Base-by-base conservation (phyloP, 2,329 filamentous ascomycete genomes). In the Ascochyta rabiei region DNA sequence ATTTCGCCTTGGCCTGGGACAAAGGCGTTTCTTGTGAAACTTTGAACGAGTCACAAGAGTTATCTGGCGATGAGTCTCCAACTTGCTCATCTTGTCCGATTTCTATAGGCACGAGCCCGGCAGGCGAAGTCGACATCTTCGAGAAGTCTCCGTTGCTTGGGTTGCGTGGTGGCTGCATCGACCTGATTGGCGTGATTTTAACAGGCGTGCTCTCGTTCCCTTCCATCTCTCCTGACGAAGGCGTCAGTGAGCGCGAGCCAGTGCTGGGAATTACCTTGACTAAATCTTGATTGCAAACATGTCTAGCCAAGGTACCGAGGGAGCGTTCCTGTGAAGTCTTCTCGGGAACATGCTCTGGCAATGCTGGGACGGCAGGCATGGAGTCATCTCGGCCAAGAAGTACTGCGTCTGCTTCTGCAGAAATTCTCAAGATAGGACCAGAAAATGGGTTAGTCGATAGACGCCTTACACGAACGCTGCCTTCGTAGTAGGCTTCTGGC, bases 371-470 rank as follows among this genome's bases (percentile, higher is more conserved):
- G 9, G 56, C 57, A 35, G 63, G 57, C 1, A 56, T 39, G 3
- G 42, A 19, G 6, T 45, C 34, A 21, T 19, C 21, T 8, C 43
- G 42, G 18, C 65, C 67, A 13, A 66, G 48, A 18, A 72, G 39
- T 12, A 70, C 28, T 13, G 41, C 42, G 34, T 73, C 68, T n/a
- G 69, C 70, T 24, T 71, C 67, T 30, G 57, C 41, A 19, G 45
- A 48, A 16, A 72, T 68, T 4, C 34, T 71, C 12, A 71, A 41
- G 9, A 59, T 41, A 1, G 67, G 62, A 4, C 68, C 67, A 16
- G 60, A 41, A 18, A 48, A 56, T 26, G 55, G 52, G 13, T 47
- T 33, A 2, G 57, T 50, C 3, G 63, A 70, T 4, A 69, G 54
- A 21, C 56, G 62, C 48, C 64, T 71, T 2, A 66, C 44, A 2